Conservation (phyloP, 2,329 filamentous ascomycete genomes). For the Ustilaginoidea virens region DNA sequence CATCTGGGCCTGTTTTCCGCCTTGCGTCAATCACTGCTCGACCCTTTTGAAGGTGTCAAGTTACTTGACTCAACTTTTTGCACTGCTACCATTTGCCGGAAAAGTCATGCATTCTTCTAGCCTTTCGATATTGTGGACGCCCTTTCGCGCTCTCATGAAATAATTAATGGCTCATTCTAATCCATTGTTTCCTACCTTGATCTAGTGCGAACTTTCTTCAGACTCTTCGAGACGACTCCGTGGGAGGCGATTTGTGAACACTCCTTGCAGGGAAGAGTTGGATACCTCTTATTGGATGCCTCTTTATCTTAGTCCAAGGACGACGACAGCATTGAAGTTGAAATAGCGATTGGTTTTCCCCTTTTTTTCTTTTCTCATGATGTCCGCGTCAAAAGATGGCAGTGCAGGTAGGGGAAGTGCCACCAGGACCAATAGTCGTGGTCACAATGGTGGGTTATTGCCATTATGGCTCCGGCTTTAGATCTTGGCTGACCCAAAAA, state of each 20-base stretch:
- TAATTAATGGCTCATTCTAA: no score
- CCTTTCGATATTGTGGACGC: no score
- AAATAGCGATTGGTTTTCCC: constrained; percentile 8
- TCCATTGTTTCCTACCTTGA: no score
- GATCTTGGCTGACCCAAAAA: background rate
- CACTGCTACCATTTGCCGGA: no score
- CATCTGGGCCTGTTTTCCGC: background rate
- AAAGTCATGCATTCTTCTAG: no score
- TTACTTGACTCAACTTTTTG: no score
- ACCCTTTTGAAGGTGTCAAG: background rate
- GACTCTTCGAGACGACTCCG: background rate
- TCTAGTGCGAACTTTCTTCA: no score
- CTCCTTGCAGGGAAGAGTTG: constrained; percentile 3
- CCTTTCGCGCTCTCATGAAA: no score
- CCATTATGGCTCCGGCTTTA: background rate
- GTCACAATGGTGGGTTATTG: constrained; percentile 21
- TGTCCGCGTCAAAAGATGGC: constrained; percentile 24
- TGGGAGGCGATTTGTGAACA: constrained; percentile 5
- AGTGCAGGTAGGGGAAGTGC: constrained; percentile 15
- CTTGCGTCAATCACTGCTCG: background rate
- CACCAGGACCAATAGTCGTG: constrained; percentile 14
- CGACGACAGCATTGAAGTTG: constrained; percentile 7
- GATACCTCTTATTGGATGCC: constrained; percentile 3
- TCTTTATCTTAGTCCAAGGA: background rate
- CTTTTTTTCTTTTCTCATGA: constrained; percentile 16